phyloP scores from a whole-genome alignment of 257 asterid genomes.

The Datura wrightii region DNA sequence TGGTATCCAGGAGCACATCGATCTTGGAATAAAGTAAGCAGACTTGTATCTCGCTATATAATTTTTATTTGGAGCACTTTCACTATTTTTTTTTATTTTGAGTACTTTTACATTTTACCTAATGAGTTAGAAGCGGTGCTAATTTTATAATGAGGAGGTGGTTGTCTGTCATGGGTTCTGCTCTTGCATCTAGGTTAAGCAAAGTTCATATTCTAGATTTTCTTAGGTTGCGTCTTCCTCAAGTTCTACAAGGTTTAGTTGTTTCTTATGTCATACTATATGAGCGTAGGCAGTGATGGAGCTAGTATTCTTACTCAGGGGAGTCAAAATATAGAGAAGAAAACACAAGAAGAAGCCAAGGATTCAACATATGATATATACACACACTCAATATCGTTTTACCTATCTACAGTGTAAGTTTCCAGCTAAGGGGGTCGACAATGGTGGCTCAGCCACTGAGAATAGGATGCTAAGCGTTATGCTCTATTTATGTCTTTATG shows the following conservation, averaged over 20 bases:
- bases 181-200: neutral
- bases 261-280: neutral
- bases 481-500: neutral
- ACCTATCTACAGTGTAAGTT: neutral
- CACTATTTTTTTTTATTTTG: neutral
- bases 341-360: too few relatives aligned
- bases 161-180: neutral
- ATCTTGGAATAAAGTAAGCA: conserved; percentile 65
- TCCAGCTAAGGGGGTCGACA: too few relatives aligned
- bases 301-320: neutral
- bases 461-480: neutral
- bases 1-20: conserved; percentile 64
- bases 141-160: neutral
- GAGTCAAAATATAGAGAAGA: neutral
- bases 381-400: too few relatives aligned
- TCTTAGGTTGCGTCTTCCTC: neutral
- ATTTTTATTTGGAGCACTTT: neutral
- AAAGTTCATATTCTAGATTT: neutral
- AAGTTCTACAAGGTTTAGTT: neutral
- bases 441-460: neutral
- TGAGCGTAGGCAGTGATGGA: neutral
- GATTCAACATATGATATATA: too few relatives aligned
- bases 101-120: neutral
- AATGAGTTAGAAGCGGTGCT: neutral
- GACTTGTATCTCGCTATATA: neutral